Evolutionary conservation across 2,329 filamentous ascomycete genomes (phyloP).

Genomic region (Monascus ruber): DNA sequence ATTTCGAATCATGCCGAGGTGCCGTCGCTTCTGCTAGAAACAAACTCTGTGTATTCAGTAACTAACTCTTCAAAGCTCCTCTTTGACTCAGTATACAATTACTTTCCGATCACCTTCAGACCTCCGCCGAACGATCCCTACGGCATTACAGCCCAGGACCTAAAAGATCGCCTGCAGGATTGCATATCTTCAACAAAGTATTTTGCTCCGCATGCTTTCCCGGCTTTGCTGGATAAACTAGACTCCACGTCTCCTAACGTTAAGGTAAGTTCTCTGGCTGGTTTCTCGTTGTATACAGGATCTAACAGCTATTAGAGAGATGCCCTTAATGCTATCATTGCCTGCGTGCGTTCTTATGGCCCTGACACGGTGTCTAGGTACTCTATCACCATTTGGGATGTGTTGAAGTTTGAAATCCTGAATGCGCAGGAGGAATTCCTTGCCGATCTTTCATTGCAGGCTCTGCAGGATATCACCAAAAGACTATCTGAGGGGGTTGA

Average conservation of each 20-base stretch:
- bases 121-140: slow-evolving; percentile 60
- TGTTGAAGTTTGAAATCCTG: slow-evolving; percentile 57
- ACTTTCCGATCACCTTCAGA: slow-evolving; percentile 61
- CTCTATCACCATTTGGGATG: slow-evolving; percentile 56
- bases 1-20: slow-evolving; percentile 50
- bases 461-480: slow-evolving; percentile 44
- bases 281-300: not conserved
- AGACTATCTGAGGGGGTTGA: slow-evolving; percentile 39
- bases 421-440: slow-evolving; percentile 57
- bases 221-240: slow-evolving; percentile 56
- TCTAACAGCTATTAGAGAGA: slow-evolving; percentile 40
- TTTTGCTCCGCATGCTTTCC: slow-evolving; percentile 57
- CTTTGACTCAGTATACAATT: slow-evolving; percentile 60
- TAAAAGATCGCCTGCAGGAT: slow-evolving; percentile 52
- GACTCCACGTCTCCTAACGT: slow-evolving; percentile 59
- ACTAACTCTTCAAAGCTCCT: slow-evolving; percentile 29
- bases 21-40: slow-evolving; percentile 3
- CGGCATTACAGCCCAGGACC: slow-evolving; percentile 56
- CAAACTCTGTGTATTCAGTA: too few species aligned
- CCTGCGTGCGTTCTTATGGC: slow-evolving; percentile 50
- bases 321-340: slow-evolving; percentile 50
- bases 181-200: slow-evolving; percentile 52
- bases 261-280: slow-evolving; percentile 35
- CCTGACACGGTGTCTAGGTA: slow-evolving; percentile 49
- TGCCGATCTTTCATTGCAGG: slow-evolving; percentile 46